Percentiles rank a stretch among this genome's conserved stretches.
Conservation (phyloP, 148 eudicot genomes). For the Silene uniflora region DNA sequence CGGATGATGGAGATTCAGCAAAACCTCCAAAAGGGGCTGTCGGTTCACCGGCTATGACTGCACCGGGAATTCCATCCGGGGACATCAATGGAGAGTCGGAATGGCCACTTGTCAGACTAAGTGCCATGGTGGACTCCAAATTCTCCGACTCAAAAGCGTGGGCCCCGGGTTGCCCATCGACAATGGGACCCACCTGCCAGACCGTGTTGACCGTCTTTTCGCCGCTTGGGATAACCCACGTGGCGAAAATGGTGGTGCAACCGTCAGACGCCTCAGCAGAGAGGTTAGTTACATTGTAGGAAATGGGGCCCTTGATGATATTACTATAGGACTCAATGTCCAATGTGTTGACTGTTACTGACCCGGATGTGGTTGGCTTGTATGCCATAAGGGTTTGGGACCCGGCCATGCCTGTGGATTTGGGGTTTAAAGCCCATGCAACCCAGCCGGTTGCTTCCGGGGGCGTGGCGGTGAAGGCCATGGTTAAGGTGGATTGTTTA, state of each 20-base stretch:
- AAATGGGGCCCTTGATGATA: constrained; percentile 28
- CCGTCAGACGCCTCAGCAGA: constrained; percentile 22
- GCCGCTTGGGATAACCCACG: constrained; percentile 26
- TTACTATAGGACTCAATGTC: constrained; percentile 13
- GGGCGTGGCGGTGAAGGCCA: constrained; percentile 52
- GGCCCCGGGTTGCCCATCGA: constrained; percentile 5
- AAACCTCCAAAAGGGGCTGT: neutral
- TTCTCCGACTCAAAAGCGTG: constrained; percentile 23
- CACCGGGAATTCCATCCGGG: neutral
- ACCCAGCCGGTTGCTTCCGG: constrained; percentile 46
- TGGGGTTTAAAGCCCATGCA: constrained; percentile 48
- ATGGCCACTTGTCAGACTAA: neutral
- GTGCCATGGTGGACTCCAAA: constrained; percentile 18
- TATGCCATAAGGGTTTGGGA: constrained; percentile 31
- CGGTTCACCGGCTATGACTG: neutral
- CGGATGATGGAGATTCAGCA: neutral
- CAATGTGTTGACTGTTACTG: constrained; percentile 24
- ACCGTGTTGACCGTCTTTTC: constrained; percentile 22
- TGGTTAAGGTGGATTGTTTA: constrained; percentile 33
- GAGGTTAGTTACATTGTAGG: constrained; percentile 21
- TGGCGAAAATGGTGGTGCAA: constrained; percentile 29
- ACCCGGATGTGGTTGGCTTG: neutral
- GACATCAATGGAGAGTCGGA: neutral
- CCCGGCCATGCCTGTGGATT: constrained; percentile 24
- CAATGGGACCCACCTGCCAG: constrained; percentile 42